phyloP scores from a whole-genome alignment of 2,329 filamentous ascomycete genomes.

The Exophiala xenobiotica region DNA sequence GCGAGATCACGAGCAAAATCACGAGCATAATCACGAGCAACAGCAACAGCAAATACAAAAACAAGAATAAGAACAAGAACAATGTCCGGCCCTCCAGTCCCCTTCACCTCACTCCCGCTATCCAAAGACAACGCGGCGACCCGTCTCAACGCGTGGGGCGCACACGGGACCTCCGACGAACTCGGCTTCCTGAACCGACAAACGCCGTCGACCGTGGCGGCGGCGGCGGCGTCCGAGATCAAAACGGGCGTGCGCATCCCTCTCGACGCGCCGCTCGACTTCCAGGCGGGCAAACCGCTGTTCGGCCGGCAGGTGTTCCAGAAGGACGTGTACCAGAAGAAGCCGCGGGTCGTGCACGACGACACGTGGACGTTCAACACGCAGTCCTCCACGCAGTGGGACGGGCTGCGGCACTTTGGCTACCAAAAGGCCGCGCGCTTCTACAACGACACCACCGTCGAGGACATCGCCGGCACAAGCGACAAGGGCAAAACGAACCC shows the following conservation, averaged over 20 bases:
- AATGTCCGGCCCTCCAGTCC: constrained; percentile 29
- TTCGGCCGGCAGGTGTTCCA: constrained; percentile 36
- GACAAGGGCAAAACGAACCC: constrained; percentile 18
- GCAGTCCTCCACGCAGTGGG: constrained; percentile 31
- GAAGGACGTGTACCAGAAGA: constrained; percentile 35
- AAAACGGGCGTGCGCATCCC: constrained; percentile 35
- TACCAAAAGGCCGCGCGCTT: constrained; percentile 29
- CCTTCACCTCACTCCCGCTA: constrained; percentile 46
- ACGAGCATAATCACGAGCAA: no score
- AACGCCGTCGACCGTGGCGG: constrained; percentile 46
- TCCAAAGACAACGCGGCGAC: constrained; percentile 46
- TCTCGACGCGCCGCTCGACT: constrained; percentile 41
- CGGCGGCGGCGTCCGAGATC: constrained; percentile 47
- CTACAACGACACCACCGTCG: constrained; percentile 32
- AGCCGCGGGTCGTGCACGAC: constrained; percentile 31
- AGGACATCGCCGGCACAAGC: constrained; percentile 29
- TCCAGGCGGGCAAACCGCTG: constrained; percentile 37
- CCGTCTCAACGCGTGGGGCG: constrained; percentile 54
- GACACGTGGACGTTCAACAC: constrained; percentile 33
- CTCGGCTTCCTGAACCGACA: constrained; percentile 57
- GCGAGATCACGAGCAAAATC: no score
- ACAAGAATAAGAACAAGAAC: no score
- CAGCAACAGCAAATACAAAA: no score
- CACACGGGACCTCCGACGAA: constrained; percentile 53
- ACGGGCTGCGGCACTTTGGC: constrained; percentile 31